phyloP scores from a whole-genome alignment of 179 eudicot genomes.

The Sideroxylon spinosum region DNA sequence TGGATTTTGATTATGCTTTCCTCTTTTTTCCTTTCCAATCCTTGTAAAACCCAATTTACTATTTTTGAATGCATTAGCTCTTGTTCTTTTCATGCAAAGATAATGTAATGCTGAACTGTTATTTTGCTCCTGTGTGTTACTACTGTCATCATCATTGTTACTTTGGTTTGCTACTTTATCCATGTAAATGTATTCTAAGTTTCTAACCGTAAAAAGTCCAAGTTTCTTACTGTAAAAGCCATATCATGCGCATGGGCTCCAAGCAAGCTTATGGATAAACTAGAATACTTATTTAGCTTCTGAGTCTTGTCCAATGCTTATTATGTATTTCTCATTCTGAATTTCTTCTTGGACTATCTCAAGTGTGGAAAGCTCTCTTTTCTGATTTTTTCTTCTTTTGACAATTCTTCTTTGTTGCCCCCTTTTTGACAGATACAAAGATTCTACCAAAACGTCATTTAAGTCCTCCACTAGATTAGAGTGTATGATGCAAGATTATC shows the following conservation, averaged over 20 bases:
- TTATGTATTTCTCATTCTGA: neutral
- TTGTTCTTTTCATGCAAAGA: neutral
- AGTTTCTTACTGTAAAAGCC: no score
- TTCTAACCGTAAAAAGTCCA: neutral
- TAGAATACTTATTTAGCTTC: neutral
- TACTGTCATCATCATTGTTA: neutral
- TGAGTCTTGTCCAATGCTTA: neutral
- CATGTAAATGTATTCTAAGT: neutral
- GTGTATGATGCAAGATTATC: conserved; percentile 99
- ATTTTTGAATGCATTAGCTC: neutral
- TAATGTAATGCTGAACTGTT: neutral
- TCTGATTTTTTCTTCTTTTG: conserved; percentile 1
- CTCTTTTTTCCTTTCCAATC: neutral
- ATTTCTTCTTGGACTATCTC: neutral
- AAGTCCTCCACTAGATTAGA: conserved; percentile 96
- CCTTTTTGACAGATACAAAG: conserved; percentile 63
- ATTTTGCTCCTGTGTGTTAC: neutral
- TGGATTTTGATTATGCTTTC: no score
- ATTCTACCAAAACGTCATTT: conserved; percentile 73
- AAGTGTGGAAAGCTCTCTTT: conserved; percentile 8
- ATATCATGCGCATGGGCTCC: neutral
- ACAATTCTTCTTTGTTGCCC: neutral
- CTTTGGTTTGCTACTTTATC: neutral
- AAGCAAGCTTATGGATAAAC: neutral
- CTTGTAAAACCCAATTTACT: neutral